Base-by-base conservation (phyloP, 2,329 filamentous ascomycete genomes). In the Ramichloridium luteum region DNA sequence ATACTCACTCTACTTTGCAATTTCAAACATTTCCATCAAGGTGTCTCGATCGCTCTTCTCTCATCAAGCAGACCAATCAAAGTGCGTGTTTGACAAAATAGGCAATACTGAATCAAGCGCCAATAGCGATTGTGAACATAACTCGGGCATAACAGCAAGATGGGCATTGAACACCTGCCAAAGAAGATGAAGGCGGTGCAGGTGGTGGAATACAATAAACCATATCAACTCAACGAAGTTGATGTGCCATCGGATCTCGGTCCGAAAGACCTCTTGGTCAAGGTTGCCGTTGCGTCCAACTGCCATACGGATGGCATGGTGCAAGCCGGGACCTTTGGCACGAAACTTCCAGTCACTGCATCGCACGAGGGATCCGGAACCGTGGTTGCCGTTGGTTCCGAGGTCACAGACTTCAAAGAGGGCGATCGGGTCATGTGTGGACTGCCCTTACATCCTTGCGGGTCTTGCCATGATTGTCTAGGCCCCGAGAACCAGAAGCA, bases 241-340 rank as follows among this genome's bases (percentile, higher is more conserved):
- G 57, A 62, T 9, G 60, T 65, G 1, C 31, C 32, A n/a, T 34
- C 50, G 11, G 28, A 44, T 12, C 62, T 73, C 11, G 50, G 54
- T 4, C 59, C 64, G 0, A 45, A 67, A 40, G 72, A 76, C 40
- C 55, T 78, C n/a, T 62, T 76, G 20, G 59, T 77, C 45, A 72
- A 71, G 49, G 58, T 73, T 31, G 70, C 68, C 33, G 69, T 70
- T 11, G 71, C 68, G 6, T 72, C 68, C 1, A 64, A 74, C 46
- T 77, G 72, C 55, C 72, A 77, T 55, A 76, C 73, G 1, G 72
- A 77, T 54, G 51, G 53, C 38, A 71, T 75, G 66, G 68, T 74
- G 3, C 43, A 46, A 5, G 45, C 56, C 2, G 72, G 72, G 28
- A 50, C 61, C 27, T 66, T 75, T 48, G 51, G 48, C 5, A 59